Evolutionary conservation across 371 early-diverging fungal genomes (phyloP), one percentile per base, ranked within the genome.

Genomic region (Mucor mucedo): DNA sequence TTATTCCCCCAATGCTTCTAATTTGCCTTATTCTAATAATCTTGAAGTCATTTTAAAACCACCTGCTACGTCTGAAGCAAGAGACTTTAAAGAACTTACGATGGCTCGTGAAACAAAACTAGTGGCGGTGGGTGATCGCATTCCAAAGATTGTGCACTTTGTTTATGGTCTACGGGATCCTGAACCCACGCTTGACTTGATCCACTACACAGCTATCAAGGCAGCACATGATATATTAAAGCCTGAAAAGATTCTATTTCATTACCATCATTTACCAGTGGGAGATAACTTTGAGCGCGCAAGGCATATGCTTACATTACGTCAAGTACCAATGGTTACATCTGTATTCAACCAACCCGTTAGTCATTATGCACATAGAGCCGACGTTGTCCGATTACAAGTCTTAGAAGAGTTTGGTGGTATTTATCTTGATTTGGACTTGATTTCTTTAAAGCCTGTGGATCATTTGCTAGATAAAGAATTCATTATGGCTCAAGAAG

Each of bases 61-160:
- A 47, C 70, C 70, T 38, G 13, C 58, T 44, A 41, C 52, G 1
- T 8, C 40, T 14, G 39, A 59, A 29, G 42, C 57, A 2, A 28
- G 38, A 3, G 16, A 58, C 10, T 65, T 72, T 58, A 50, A 65
- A 21, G 75, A 78, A 50, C 45, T 78, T 3, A 14, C 47, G 6
- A 41, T 72, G 13, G 78, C 75, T 8, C 68, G 62, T 4, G 49
- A 64, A 21, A 58, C 58, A 6, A 45, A 62, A 27, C 28, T 73
- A 10, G 38, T 6, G 40, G 10, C 75, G 5, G 39, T 64, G 4
- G 75, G 63, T 29, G 38, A 38, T 41, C 32, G 48, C 11, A 62
- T 82, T 61, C 84, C 84, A 38, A 83, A 81, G 41, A 79, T 84
- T 27, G 79, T 82, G 21, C 82, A 82, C 60, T 84, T 84, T 56